Base-by-base conservation (phyloP, 2,329 filamentous ascomycete species). In the Diaporthe eres region DNA sequence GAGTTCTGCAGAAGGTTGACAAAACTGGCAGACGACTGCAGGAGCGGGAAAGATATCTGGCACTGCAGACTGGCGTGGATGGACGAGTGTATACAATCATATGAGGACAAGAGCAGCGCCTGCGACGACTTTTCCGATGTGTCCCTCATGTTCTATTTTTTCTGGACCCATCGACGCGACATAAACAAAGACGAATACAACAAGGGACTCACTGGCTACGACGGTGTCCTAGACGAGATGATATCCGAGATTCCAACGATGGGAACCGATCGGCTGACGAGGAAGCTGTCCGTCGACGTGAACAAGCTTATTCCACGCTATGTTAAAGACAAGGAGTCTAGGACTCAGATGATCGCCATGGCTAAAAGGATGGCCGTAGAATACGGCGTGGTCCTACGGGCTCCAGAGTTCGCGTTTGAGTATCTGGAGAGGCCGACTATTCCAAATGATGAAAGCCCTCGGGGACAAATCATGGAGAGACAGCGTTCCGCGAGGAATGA, bases 271-370 rank as follows among this genome's bases (percentile, higher is more conserved):
- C 77, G 78, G 1, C 71, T 79, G n/a, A 44, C 47, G 3, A 74
- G 78, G 19, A 79, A 78, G 47, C 51, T 79, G 9, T 79, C 75
- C n/a, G 67, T 78, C 8, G 78, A 79, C 47, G 67, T 76, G 15
- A 47, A 77, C 28, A 19, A 71, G 28, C 60, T 77, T 19, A 79
- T 78, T 22, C 76, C 77, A 5, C 28, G 7, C 19, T 74, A 57
- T 37, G 37, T 74, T 12, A 55, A 34, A 15, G 12, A 53, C 19
- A 7, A 37, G 8, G 25, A 28, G 4, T 8, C 3, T 8, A 53
- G 22, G 63, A 13, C 22, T 1, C 1, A 9, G 2, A 37, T 68
- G 63, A 39, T 31, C 0, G 4, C 44, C 3, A 1, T 19, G 19
- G 63, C 63, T 13, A 6, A 10, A 8, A 39, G 63, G 44, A 25